Evolutionary conservation across 768 basidiomycete genomes (phyloP).

Genomic region (Suillus luteus): DNA sequence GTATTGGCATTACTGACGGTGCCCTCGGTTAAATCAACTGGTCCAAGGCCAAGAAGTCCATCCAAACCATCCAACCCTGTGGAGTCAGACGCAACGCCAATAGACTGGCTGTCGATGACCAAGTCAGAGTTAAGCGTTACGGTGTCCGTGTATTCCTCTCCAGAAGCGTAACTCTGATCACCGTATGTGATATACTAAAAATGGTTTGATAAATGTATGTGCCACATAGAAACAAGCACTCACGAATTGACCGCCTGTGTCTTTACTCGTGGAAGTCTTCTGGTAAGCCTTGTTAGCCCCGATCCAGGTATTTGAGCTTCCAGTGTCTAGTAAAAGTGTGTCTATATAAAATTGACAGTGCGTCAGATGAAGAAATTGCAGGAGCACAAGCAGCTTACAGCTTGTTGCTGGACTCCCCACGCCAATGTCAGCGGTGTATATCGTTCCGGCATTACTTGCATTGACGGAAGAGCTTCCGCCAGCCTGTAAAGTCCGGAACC

Average conservation of each 20-base stretch:
- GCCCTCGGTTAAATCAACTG: constrained; percentile 6
- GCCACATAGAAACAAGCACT: not conserved
- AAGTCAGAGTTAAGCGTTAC: constrained; percentile 19
- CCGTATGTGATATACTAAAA: constrained; percentile 14
- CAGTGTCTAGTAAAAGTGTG: constrained; percentile 23
- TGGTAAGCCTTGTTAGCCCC: constrained; percentile 48
- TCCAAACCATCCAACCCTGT: constrained; percentile 31
- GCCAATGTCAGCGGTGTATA: constrained; percentile 18
- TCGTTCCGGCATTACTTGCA: constrained; percentile 18
- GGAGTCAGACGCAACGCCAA: constrained; percentile 29
- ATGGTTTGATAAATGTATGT: not conserved
- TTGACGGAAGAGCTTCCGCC: constrained; percentile 6
- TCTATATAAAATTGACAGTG: constrained; percentile 12
- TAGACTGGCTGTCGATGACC: constrained; percentile 32
- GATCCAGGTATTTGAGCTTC: constrained; percentile 52
- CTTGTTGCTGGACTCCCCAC: constrained; percentile 20
- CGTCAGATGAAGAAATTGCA: not conserved
- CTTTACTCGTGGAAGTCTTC: constrained; percentile 44
- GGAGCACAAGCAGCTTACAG: constrained; percentile 9
- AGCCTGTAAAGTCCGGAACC: not conserved
- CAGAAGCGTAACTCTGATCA: constrained; percentile 7
- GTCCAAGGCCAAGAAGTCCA: constrained; percentile 30
- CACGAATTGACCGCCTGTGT: constrained; percentile 36
- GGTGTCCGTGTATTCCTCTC: constrained; percentile 22
- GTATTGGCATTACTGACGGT: not conserved